These are phyloP conservation scores for Pythium myriotylum DNA, from an alignment of 352 stramenopile species.

Conservation along the genomic window DNA sequence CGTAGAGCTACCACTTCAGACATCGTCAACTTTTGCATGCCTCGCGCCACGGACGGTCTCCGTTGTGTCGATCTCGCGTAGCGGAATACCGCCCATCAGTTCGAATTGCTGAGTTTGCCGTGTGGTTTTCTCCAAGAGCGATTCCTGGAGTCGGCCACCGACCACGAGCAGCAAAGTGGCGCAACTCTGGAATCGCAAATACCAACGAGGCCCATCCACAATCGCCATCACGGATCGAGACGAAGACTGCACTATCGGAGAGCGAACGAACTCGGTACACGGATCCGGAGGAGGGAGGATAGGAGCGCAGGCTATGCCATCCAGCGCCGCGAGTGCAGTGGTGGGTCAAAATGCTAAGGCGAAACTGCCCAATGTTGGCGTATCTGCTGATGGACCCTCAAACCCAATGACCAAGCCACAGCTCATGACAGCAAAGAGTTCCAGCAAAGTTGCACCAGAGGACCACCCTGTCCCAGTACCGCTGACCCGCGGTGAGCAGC, in stretches of 20 bases:
- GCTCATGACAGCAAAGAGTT: conserved; percentile 36
- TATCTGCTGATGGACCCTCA: conserved; percentile 24
- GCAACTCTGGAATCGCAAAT: conserved; percentile 33
- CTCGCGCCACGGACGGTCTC: too few relatives aligned
- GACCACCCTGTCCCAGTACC: conserved; percentile 37
- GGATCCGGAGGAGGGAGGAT: conserved; percentile 6
- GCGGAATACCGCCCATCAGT: neutral
- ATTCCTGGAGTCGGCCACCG: conserved; percentile 28
- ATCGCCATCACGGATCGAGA: conserved; percentile 34
- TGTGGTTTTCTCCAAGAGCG: conserved; percentile 31
- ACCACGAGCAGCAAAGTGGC: conserved; percentile 27
- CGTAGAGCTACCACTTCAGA: too few relatives aligned
- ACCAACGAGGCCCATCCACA: conserved; percentile 33
- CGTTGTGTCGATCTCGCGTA: too few relatives aligned
- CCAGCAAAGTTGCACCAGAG: conserved; percentile 73
- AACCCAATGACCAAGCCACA: conserved; percentile 25
- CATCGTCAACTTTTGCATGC: too few relatives aligned
- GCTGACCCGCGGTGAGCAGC: conserved; percentile 43
- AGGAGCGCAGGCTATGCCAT: conserved; percentile 28
- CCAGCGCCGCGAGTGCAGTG: conserved; percentile 27
- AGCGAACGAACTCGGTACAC: conserved; percentile 10
- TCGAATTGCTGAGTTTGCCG: conserved; percentile 1
- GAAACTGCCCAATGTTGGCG: conserved; percentile 14
- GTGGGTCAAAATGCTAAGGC: conserved; percentile 13
- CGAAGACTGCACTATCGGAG: conserved; percentile 23